Percentiles rank a stretch among this genome's conserved stretches.
These are phyloP conservation scores for Begonia peltatifolia DNA, from an alignment of 306 rosid species.

Conservation along the genomic window DNA sequence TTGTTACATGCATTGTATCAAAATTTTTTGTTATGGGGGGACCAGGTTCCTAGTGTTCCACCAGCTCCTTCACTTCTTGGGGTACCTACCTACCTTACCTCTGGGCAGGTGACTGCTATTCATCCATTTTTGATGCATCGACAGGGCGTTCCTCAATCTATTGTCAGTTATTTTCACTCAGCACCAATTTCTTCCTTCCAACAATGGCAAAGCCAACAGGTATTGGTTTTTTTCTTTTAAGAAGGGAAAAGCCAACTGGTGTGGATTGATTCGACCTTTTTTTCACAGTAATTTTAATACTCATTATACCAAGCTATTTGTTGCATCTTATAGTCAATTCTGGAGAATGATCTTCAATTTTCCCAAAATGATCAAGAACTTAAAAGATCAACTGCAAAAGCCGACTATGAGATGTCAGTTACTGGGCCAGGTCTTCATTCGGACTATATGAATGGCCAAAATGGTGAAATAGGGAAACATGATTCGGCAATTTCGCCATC, in stretches of 20 bases:
- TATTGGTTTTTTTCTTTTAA: slow-evolving; percentile 6
- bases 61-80: slow-evolving; percentile 62
- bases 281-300: slow-evolving; percentile 1
- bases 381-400: slow-evolving; percentile 41
- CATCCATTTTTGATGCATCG: slow-evolving; percentile 93
- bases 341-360: slow-evolving; percentile 38
- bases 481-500: slow-evolving; percentile 45
- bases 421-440: slow-evolving; percentile 55
- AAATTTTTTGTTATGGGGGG: slow-evolving; percentile 24
- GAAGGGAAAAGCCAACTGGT: not conserved
- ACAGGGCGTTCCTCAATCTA: slow-evolving; percentile 65
- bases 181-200: slow-evolving; percentile 61
- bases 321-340: slow-evolving; percentile 35
- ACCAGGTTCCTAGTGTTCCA: slow-evolving; percentile 49
- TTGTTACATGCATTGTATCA: slow-evolving; percentile 1
- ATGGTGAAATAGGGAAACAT: slow-evolving; percentile 35
- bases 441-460: slow-evolving; percentile 45
- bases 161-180: slow-evolving; percentile 68
- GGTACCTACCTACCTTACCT: slow-evolving; percentile 81
- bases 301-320: not conserved
- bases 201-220: slow-evolving; percentile 92
- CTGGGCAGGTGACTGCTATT: slow-evolving; percentile 71
- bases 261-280: not conserved
- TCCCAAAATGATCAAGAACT: slow-evolving; percentile 57
- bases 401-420: slow-evolving; percentile 51